A percentile compares a stretch with the other conserved stretches of the same genome.
These are phyloP conservation scores for Cubamyces sp. DNA, from an alignment of 768 basidiomycete species.

Conservation along the genomic window DNA sequence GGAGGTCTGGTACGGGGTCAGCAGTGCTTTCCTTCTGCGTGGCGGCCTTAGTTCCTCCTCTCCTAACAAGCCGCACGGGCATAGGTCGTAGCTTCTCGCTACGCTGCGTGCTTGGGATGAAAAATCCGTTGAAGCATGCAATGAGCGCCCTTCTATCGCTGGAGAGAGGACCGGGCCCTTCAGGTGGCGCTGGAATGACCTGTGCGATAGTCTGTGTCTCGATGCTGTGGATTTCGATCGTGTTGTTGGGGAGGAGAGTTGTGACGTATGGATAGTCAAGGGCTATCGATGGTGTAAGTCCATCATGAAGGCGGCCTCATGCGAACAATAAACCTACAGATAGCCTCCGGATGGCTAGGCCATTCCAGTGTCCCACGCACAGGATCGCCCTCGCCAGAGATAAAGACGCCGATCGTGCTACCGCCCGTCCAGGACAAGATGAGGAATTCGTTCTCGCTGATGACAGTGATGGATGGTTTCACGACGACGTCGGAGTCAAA, in stretches of 20 bases:
- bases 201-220: slow-evolving; percentile 76
- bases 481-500: slow-evolving; percentile 44
- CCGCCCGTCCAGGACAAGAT: slow-evolving; percentile 84
- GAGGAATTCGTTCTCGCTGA: slow-evolving; percentile 81
- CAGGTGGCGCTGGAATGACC: slow-evolving; percentile 55
- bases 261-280: slow-evolving; percentile 83
- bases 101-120: slow-evolving; percentile 47
- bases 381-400: slow-evolving; percentile 84
- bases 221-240: slow-evolving; percentile 81
- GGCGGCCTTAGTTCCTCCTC: neutral
- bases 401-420: slow-evolving; percentile 83
- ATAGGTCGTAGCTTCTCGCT: slow-evolving; percentile 44
- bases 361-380: slow-evolving; percentile 89
- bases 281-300: slow-evolving; percentile 43
- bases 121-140: slow-evolving; percentile 41
- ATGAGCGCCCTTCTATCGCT: slow-evolving; percentile 37
- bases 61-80: slow-evolving; percentile 36
- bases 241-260: slow-evolving; percentile 76
- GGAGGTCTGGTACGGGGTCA: slow-evolving; percentile 14
- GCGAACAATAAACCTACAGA: slow-evolving; percentile 51
- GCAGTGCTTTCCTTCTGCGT: neutral
- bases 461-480: slow-evolving; percentile 75
- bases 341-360: slow-evolving; percentile 73
- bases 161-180: slow-evolving; percentile 29
- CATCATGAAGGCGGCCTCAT: neutral